These are phyloP conservation scores for Wilcoxina mikolae DNA, from an alignment of 495 filamentous ascomycete species.

Conservation along the genomic window DNA sequence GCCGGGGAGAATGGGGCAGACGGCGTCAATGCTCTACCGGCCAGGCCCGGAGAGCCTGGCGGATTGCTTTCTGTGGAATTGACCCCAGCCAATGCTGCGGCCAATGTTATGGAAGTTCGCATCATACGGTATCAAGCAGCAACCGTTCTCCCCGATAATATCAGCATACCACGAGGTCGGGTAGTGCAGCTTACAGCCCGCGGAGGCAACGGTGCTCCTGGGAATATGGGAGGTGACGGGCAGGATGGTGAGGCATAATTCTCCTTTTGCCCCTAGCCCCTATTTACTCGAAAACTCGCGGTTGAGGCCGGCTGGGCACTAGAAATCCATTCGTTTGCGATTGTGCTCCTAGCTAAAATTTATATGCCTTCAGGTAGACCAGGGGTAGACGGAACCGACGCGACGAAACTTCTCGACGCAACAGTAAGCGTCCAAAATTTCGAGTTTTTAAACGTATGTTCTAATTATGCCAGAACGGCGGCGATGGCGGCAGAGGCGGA, in stretches of 20 bases:
- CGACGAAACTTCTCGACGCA: no score
- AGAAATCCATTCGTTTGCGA: no score
- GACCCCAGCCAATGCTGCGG: slow-evolving; percentile 1
- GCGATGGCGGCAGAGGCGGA: slow-evolving; percentile 9
- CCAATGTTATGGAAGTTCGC: not conserved
- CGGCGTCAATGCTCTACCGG: not conserved
- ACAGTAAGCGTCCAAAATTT: no score
- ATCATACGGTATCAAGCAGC: not conserved
- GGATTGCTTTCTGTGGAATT: slow-evolving; percentile 2
- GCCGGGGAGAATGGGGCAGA: not conserved
- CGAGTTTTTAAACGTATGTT: no score
- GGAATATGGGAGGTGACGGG: slow-evolving; percentile 8
- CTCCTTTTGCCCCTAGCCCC: no score
- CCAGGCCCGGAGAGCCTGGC: not conserved
- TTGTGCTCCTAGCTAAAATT: no score
- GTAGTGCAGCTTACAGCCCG: slow-evolving; percentile 7
- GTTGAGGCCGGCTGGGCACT: no score
- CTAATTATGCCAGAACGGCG: slow-evolving; percentile 12
- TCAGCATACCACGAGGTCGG: not conserved
- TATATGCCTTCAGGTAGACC: no score
- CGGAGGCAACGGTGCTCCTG: slow-evolving; percentile 12
- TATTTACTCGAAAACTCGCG: no score
- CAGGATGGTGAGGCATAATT: slow-evolving; percentile 11
- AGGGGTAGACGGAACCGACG: no score
- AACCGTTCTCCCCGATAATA: not conserved